Conservation (phyloP, 768 basidiomycete species). For the Boletus tylopilopsis region DNA sequence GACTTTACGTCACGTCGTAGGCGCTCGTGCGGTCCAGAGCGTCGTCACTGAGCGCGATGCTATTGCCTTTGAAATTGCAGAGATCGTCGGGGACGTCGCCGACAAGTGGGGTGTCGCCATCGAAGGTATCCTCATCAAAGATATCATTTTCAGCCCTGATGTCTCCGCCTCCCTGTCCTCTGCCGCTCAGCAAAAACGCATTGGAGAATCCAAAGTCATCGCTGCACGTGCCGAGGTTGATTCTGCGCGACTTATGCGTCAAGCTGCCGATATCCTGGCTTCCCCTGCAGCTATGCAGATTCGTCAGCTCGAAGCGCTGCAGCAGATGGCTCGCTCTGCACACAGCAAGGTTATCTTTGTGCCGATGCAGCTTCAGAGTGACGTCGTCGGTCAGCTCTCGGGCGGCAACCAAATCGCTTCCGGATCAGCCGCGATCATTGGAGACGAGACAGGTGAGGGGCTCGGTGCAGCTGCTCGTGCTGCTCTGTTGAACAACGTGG, state of each 20-base stretch:
- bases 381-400: slow-evolving; percentile 51
- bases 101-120: slow-evolving; percentile 98
- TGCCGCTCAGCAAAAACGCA: slow-evolving; percentile 95
- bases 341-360: slow-evolving; percentile 92
- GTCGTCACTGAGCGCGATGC: slow-evolving; percentile 97
- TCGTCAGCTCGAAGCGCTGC: slow-evolving; percentile 91
- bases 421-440: slow-evolving; percentile 18
- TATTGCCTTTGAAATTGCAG: slow-evolving; percentile 94
- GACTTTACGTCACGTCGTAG: slow-evolving; percentile 95
- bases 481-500: slow-evolving; percentile 21
- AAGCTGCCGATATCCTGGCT: slow-evolving; percentile 92
- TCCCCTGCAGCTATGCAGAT: slow-evolving; percentile 98
- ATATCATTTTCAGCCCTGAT: slow-evolving; percentile 90
- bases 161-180: slow-evolving; percentile 88
- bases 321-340: slow-evolving; percentile 91
- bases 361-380: slow-evolving; percentile 85
- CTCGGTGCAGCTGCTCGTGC: slow-evolving; percentile 25
- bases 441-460: slow-evolving; percentile 24
- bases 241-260: slow-evolving; percentile 91
- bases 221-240: slow-evolving; percentile 96
- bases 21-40: slow-evolving; percentile 90
- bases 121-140: slow-evolving; percentile 94
- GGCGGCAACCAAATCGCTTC: slow-evolving; percentile 18
- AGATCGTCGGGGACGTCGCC: slow-evolving; percentile 88
- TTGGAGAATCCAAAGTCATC: slow-evolving; percentile 96